These are phyloP conservation scores for Chalciporus sphaerocephalus DNA, from an alignment of 768 basidiomycete genomes.

Conservation along the genomic window DNA sequence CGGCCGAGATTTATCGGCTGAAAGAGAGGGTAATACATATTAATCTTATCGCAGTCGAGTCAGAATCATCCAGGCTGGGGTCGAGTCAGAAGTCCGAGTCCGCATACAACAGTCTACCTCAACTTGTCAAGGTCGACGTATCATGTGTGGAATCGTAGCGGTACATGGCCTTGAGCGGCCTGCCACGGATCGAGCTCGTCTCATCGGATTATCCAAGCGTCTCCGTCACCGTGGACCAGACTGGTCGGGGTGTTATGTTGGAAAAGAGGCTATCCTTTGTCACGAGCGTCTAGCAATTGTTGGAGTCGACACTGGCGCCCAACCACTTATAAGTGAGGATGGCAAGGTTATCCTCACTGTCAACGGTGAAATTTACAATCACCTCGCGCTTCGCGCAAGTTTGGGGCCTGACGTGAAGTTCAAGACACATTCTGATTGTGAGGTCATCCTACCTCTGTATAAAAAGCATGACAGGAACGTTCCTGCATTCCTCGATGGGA, in stretches of 20 bases:
- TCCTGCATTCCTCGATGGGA: constrained; percentile 84
- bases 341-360: constrained; percentile 82
- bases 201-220: constrained; percentile 83
- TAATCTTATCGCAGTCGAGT: neutral
- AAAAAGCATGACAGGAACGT: constrained; percentile 72
- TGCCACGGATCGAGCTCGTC: constrained; percentile 59
- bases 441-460: constrained; percentile 96
- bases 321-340: constrained; percentile 86
- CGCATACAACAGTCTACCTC: neutral
- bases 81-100: too few relatives aligned
- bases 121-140: constrained; percentile 6
- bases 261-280: constrained; percentile 74
- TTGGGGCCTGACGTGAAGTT: constrained; percentile 68
- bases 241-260: constrained; percentile 95
- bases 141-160: constrained; percentile 92
- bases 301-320: constrained; percentile 96
- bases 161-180: constrained; percentile 78
- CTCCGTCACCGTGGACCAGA: constrained; percentile 95
- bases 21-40: too few relatives aligned
- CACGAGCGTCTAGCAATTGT: constrained; percentile 98
- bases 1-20: too few relatives aligned
- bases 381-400: constrained; percentile 68
- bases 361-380: constrained; percentile 99
- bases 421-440: constrained; percentile 98
- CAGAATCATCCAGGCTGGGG: neutral